These are phyloP conservation scores for Amylostereum chailletii DNA, from an alignment of 1,284 basidiomycete genomes.

Conservation along the genomic window DNA sequence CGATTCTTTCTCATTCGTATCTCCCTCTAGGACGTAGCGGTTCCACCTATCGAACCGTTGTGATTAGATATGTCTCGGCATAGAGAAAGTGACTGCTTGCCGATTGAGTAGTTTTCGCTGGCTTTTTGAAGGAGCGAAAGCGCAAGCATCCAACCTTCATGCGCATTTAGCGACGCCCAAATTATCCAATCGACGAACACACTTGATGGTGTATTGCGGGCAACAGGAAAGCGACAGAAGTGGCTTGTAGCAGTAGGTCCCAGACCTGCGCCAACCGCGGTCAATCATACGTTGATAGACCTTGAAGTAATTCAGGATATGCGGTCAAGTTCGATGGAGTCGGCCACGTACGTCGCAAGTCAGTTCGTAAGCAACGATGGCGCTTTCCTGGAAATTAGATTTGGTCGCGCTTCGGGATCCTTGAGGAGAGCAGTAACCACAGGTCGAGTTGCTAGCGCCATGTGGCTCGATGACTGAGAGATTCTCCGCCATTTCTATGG, in stretches of 20 bases:
- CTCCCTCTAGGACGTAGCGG: constrained; percentile 51
- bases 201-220: constrained; percentile 89
- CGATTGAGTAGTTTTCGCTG: constrained; percentile 71
- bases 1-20: constrained; percentile 25
- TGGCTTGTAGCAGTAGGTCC: constrained; percentile 78
- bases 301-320: constrained; percentile 24
- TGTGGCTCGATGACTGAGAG: constrained; percentile 21
- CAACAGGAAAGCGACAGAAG: constrained; percentile 80
- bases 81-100: constrained; percentile 24
- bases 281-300: constrained; percentile 78
- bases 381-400: constrained; percentile 27
- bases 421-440: constrained; percentile 33
- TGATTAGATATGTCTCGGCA: not conserved
- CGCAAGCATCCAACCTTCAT: constrained; percentile 58
- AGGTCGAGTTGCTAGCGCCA: constrained; percentile 21
- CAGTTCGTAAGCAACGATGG: constrained; percentile 25
- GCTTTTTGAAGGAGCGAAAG: constrained; percentile 72
- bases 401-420: constrained; percentile 24
- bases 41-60: constrained; percentile 55
- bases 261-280: constrained; percentile 85
- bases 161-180: constrained; percentile 1
- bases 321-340: not conserved
- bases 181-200: constrained; percentile 11
- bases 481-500: not conserved
- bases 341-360: constrained; percentile 41